Base-by-base conservation (phyloP, 169 alveolate species). In the Cryptosporidium meleagridis region DNA sequence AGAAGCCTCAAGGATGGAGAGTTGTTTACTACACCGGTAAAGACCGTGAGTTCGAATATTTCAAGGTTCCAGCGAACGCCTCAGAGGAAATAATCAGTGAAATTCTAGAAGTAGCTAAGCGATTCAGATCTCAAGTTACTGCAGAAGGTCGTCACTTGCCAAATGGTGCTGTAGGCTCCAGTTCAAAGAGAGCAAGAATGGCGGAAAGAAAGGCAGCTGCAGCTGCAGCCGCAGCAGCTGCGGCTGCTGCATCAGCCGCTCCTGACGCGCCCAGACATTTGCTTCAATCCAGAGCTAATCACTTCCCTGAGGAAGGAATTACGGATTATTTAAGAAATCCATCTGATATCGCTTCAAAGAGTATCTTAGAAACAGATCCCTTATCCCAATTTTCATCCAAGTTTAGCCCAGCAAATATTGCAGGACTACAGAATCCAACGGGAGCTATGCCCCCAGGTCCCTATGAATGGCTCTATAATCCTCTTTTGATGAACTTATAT, bases 1-100 rank as follows among this genome's bases (percentile, higher is more conserved):
- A 80, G 52, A 80, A 80, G 37, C 89, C 89, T 23, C 89, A 80
- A 45, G 89, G 89, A 44, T 80, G 89, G 89, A 80, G 89, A 62
- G 89, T 80, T 18, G 89, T 80, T 35, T 80, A 80, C 23, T 80
- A 80, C 29, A 80, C 89, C 10, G 89, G 89, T 10, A 80, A 80
- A 62, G 89, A 80, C 55, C 73, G 89, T 44, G 89, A 80, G 62
- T 80, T 80, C 33, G 89, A 80, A 39, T 80, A 80, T 39, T 80
- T 80, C 45, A 80, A 80, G 51, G 89, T 80, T 9, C 89, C 89
- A 3, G 89, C 89, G 9, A 80, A 65, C 29, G 89, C 89, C 1
- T 80, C 89, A 8, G 89, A 80, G 39, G 89, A 80, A 55, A 48
- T 80, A 62, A 80, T 80, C n/a, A 48, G 89, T 41, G 89, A 80